phyloP scores from a whole-genome alignment of 371 early-diverging fungal genomes.

The Mucor plumbeus region DNA sequence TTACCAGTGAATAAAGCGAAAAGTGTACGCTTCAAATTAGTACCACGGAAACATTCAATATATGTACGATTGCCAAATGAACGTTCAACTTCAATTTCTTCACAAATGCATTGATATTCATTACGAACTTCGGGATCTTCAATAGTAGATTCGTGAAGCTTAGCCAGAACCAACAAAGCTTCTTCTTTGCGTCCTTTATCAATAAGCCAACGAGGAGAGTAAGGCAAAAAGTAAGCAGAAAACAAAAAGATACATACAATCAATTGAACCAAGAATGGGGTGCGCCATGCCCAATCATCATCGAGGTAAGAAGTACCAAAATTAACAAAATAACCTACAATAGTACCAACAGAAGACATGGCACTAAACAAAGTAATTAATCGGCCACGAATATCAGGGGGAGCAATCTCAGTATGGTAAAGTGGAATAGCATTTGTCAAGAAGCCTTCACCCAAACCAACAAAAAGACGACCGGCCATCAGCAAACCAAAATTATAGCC shows the following conservation, averaged over 20 bases:
- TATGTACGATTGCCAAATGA: conserved; percentile 48
- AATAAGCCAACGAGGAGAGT: conserved; percentile 59
- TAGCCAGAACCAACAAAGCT: conserved; percentile 46
- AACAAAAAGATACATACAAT: conserved; percentile 28
- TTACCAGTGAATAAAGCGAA: conserved; percentile 54
- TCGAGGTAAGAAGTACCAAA: conserved; percentile 51
- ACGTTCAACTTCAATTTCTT: conserved; percentile 47
- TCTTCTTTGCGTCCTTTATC: conserved; percentile 55
- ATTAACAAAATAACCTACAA: conserved; percentile 52
- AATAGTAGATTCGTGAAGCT: conserved; percentile 45
- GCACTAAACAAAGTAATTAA: conserved; percentile 49
- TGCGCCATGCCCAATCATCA: conserved; percentile 50
- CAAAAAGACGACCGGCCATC: conserved; percentile 45
- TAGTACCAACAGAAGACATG: conserved; percentile 46
- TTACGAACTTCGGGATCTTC: conserved; percentile 45
- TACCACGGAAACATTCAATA: conserved; percentile 43
- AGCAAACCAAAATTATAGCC: conserved; percentile 49
- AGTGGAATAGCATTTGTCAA: conserved; percentile 47
- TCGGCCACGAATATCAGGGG: conserved; percentile 66
- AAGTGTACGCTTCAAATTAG: conserved; percentile 46
- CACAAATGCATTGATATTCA: conserved; percentile 41
- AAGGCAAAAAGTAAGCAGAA: conserved; percentile 25
- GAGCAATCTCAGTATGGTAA: conserved; percentile 71
- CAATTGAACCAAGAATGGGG: conserved; percentile 42
- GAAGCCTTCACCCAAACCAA: conserved; percentile 53